phyloP scores from a whole-genome alignment of 768 basidiomycete genomes.

The Hygrocybe punicea region DNA sequence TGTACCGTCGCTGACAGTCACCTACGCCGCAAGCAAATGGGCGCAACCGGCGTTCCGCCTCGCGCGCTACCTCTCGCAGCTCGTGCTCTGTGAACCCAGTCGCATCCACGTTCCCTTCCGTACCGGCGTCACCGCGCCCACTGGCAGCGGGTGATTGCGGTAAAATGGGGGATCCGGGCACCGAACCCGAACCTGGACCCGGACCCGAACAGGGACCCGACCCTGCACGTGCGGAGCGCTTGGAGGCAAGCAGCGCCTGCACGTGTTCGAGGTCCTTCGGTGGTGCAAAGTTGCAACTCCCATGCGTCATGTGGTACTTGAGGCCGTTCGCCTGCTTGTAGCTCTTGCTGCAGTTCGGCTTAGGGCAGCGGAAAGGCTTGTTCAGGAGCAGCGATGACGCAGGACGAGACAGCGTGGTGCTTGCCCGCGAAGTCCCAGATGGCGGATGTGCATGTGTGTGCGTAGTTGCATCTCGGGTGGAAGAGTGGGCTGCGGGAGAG shows the following conservation, averaged over 20 bases:
- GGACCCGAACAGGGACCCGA: conserved; percentile 9
- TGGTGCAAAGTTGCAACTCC: conserved; percentile 90
- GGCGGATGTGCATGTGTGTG: no score
- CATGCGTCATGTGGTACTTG: conserved; percentile 92
- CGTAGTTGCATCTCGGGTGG: conserved; percentile 2
- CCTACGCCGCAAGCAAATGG: conserved; percentile 91
- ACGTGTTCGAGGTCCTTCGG: conserved; percentile 80
- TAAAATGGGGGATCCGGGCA: conserved; percentile 1
- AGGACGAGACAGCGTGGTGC: conserved; percentile 30
- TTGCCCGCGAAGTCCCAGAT: conserved; percentile 16
- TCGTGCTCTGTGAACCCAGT: conserved; percentile 48
- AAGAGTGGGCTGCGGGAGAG: conserved; percentile 1
- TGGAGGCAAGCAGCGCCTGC: conserved; percentile 63
- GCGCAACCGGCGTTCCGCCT: conserved; percentile 76
- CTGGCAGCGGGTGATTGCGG: not conserved
- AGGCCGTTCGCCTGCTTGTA: conserved; percentile 96
- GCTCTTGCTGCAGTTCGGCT: conserved; percentile 91
- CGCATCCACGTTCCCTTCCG: conserved; percentile 23
- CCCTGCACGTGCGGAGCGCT: conserved; percentile 28
- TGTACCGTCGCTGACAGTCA: conserved; percentile 83
- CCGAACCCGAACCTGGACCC: not conserved
- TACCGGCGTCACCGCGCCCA: not conserved
- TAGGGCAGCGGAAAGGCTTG: conserved; percentile 91
- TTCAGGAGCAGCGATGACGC: conserved; percentile 63
- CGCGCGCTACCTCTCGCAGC: conserved; percentile 69